Evolutionary conservation across 2,329 filamentous ascomycete genomes (phyloP), one percentile per base, ranked within the genome.

Genomic region (Ceratocystis eucalypticola): DNA sequence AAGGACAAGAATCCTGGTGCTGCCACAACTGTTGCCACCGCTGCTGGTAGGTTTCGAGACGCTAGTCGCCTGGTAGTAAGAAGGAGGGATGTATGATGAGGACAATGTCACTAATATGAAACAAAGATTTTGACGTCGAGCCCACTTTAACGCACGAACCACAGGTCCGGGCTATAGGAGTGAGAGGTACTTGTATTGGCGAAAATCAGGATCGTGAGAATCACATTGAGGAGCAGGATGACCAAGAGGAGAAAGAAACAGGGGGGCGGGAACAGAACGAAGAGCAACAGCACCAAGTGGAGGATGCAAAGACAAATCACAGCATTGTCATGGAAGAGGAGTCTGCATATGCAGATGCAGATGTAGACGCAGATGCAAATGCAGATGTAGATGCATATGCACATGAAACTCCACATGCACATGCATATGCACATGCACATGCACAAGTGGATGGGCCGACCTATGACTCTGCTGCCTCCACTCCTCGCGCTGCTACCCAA

Each of bases 31-130:
- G 20, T 17, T 25, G 37, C 61, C 50, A 61, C 55, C 48, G 17
- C 41, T 28, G 44, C 61, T 66, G 65, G 65, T 63, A 66, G 61
- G 65, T 66, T 62, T 12, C 62, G 45, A 44, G 44, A 62, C 30
- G 22, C 61, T 28, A 17, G 10, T 8, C 33, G 44, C 30, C 41
- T 48, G 44, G 45, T 63, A 33, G 41, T 48, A 63, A 63, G 61
- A 50, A 63, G n/a, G 61, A 30, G 33, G 46, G 61, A n/a, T 25
- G 50, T 28, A 48, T 63, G 25, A 63, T 25, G 61, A 63, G 61
- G 25, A 46, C 44, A 44, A 63, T 63, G 61, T 48, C 44, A 63
- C 61, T 63, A 63, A 63, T 63, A 63, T 63, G 61, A 63, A 63
- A 46, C 28, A 25, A 63, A 63, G 61, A 48, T 63, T 63, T 48